Conservation (phyloP, 768 basidiomycete species). For the Amylocystis lapponica region DNA sequence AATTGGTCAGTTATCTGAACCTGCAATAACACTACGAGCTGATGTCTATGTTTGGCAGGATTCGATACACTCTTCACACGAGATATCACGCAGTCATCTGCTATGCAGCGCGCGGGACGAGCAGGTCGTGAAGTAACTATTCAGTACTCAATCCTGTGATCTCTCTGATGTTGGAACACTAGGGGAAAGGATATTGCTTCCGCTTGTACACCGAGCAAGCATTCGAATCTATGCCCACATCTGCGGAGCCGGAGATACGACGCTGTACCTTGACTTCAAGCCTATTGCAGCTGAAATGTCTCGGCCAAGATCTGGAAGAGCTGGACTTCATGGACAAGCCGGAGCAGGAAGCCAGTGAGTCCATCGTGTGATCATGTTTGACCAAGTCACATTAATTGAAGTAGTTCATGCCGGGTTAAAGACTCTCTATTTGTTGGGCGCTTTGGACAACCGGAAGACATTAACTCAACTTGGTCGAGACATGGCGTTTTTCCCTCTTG, state of each 20-base stretch:
- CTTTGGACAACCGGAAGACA: constrained; percentile 57
- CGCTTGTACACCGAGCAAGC: constrained; percentile 85
- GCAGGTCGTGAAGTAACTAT: constrained; percentile 82
- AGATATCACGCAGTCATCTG: constrained; percentile 85
- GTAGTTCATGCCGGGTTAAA: constrained; percentile 61
- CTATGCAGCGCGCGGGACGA: constrained; percentile 91
- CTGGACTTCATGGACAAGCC: constrained; percentile 90
- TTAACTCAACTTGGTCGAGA: constrained; percentile 72
- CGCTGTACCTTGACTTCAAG: constrained; percentile 81
- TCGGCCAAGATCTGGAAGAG: constrained; percentile 73
- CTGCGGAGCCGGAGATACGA: constrained; percentile 85
- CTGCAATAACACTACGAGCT: neutral
- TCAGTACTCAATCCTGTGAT: neutral
- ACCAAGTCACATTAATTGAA: neutral
- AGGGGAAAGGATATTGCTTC: constrained; percentile 85
- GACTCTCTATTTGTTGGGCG: constrained; percentile 74
- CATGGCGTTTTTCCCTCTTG: constrained; percentile 93
- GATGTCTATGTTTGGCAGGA: constrained; percentile 40
- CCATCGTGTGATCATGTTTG: constrained; percentile 4
- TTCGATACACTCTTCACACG: constrained; percentile 83
- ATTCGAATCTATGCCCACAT: constrained; percentile 58
- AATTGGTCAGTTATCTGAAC: constrained; percentile 43
- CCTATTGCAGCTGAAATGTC: constrained; percentile 79
- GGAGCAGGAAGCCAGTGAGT: constrained; percentile 65
- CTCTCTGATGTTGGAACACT: too few species aligned